Conservation (phyloP, 2,329 filamentous ascomycete genomes). For the Atkinsonella hypoxylon region DNA sequence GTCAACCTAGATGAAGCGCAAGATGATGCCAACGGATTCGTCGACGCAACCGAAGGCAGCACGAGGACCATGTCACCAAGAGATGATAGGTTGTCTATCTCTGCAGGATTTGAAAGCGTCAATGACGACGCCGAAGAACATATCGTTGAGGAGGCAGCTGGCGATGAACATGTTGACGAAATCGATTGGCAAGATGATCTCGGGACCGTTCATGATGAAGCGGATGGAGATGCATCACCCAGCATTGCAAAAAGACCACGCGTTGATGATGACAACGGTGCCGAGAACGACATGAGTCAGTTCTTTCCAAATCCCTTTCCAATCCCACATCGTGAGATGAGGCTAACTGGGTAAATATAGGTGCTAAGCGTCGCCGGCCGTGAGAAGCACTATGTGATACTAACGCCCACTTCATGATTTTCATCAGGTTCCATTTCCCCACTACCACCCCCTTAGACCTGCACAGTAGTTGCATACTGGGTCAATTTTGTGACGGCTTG, state of each 20-base stretch:
- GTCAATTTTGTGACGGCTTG: background rate
- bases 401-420: conserved; percentile 2
- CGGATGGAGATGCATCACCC: conserved; percentile 2
- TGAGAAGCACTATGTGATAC: conserved; percentile 4
- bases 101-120: background rate
- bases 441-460: background rate
- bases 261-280: conserved; percentile 8
- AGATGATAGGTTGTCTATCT: conserved; percentile 19
- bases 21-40: background rate
- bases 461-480: background rate
- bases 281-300: conserved; percentile 10
- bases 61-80: conserved; percentile 4
- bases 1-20: conserved; percentile 11
- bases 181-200: conserved; percentile 12
- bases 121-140: background rate
- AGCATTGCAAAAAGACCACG: conserved; percentile 9
- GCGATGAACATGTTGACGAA: conserved; percentile 4
- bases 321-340: background rate
- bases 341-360: conserved; percentile 7
- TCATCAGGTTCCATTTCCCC: background rate
- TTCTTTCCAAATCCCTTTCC: background rate
- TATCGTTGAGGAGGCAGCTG: background rate
- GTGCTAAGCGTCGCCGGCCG: conserved; percentile 11
- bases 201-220: conserved; percentile 1
- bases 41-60: background rate